Conservation (phyloP, 2,329 filamentous ascomycete genomes). For the Fusarium sp. region DNA sequence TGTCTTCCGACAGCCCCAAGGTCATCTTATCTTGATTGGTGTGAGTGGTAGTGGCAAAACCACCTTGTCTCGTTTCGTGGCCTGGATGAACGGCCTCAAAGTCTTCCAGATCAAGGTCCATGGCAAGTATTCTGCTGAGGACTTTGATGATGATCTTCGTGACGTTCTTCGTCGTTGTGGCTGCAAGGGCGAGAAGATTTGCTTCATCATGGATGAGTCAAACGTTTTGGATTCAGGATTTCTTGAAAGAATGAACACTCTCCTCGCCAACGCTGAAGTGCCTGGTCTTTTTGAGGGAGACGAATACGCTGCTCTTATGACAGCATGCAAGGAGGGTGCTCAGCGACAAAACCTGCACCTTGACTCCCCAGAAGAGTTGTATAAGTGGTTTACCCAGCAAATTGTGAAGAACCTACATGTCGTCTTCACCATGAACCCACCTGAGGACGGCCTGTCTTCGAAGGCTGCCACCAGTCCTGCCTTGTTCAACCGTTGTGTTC, state of each 20-base stretch:
- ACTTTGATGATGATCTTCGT: slow-evolving; percentile 97
- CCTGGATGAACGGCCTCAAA: slow-evolving; percentile 99
- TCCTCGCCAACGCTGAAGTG: slow-evolving; percentile 98
- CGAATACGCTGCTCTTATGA: slow-evolving; percentile 98
- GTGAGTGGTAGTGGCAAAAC: slow-evolving; percentile 99
- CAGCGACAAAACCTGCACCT: slow-evolving; percentile 94
- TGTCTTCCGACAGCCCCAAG: slow-evolving; percentile 97
- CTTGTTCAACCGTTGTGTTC: slow-evolving; percentile 98
- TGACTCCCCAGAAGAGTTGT: slow-evolving; percentile 98
- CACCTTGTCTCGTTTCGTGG: slow-evolving; percentile 95
- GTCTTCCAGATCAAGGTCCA: slow-evolving; percentile 99
- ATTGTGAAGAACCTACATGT: slow-evolving; percentile 99
- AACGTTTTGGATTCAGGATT: slow-evolving; percentile 99
- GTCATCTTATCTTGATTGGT: slow-evolving; percentile 97
- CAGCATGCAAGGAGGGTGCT: slow-evolving; percentile 96
- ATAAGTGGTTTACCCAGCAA: slow-evolving; percentile 99
- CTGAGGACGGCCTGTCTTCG: slow-evolving; percentile 90
- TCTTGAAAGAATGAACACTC: slow-evolving; percentile 98
- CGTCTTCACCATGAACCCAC: slow-evolving; percentile 99
- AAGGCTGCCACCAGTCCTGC: slow-evolving; percentile 98
- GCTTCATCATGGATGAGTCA: slow-evolving; percentile 99
- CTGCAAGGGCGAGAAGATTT: slow-evolving; percentile 99
- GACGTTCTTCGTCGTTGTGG: slow-evolving; percentile 93
- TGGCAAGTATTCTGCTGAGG: slow-evolving; percentile 96
- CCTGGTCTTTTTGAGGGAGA: slow-evolving; percentile 99